These are phyloP conservation scores for Dactylellina parvicollis DNA, from an alignment of 2,329 filamentous ascomycete genomes.

Conservation along the genomic window DNA sequence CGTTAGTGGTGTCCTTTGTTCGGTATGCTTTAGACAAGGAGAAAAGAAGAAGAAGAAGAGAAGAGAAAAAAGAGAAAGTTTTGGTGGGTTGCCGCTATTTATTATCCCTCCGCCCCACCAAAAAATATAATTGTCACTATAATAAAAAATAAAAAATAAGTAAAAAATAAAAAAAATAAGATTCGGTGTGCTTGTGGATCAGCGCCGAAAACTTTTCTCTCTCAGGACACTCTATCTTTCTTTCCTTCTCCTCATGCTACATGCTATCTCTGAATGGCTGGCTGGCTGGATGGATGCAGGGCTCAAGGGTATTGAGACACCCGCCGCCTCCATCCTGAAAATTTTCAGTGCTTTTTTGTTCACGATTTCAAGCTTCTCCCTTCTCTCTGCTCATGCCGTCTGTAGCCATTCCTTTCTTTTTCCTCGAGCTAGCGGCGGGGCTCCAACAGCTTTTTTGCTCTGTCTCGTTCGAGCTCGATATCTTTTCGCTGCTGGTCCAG, in stretches of 20 bases:
- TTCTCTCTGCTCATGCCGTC: constrained; percentile 12
- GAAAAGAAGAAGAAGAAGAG: constrained; percentile 24
- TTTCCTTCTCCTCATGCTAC: not conserved
- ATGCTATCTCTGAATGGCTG: not conserved
- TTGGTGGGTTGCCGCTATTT: constrained; percentile 15
- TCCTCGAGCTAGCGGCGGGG: constrained; percentile 14
- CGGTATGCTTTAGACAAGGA: constrained; percentile 54
- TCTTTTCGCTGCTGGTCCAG: not conserved
- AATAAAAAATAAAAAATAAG: constrained; percentile 8
- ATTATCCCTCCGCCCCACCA: constrained; percentile 5
- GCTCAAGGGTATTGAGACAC: constrained; percentile 7
- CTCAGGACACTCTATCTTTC: constrained; percentile 12
- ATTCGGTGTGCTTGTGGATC: not conserved
- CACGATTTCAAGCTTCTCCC: not conserved
- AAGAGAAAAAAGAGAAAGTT: constrained; percentile 18
- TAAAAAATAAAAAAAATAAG: constrained; percentile 9
- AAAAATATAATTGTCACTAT: not conserved
- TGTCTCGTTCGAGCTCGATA: constrained; percentile 3
- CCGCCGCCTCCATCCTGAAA: constrained; percentile 4
- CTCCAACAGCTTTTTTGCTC: constrained; percentile 25
- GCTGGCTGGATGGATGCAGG: not conserved
- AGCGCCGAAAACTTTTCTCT: constrained; percentile 28
- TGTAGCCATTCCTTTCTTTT: constrained; percentile 27
- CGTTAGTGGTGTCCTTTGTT: constrained; percentile 53
- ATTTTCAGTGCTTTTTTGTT: constrained; percentile 31